A percentile compares a stretch with the other conserved stretches of the same genome.
Conservation (phyloP, 2,329 filamentous ascomycete species). For the Hypocreales sp. region DNA sequence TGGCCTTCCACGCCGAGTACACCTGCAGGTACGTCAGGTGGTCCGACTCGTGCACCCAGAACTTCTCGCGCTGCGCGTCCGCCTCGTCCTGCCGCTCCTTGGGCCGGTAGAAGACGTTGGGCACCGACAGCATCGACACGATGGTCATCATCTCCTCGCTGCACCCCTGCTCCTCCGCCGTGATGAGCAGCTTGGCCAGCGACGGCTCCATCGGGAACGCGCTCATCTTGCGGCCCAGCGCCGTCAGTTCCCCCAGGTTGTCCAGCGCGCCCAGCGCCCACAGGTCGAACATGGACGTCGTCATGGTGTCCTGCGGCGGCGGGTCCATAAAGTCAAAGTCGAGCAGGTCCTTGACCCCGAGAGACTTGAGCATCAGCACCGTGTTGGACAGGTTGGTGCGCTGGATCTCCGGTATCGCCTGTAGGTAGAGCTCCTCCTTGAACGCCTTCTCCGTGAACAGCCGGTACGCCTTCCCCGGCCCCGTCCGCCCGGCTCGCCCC, state of each 20-base stretch:
- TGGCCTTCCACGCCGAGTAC: conserved; percentile 87
- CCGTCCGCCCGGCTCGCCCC: conserved; percentile 84
- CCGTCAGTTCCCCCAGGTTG: conserved; percentile 83
- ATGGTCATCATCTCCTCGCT: conserved; percentile 98
- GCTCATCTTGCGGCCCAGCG: conserved; percentile 83
- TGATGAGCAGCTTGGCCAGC: conserved; percentile 87
- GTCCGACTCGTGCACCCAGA: conserved; percentile 95
- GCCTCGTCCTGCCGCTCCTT: conserved; percentile 96
- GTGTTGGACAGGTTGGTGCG: conserved; percentile 92
- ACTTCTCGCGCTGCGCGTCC: conserved; percentile 89
- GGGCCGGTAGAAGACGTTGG: conserved; percentile 90
- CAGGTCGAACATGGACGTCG: conserved; percentile 90
- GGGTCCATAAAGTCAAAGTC: conserved; percentile 99
- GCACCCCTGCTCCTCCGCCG: conserved; percentile 75
- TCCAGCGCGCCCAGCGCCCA: conserved; percentile 92
- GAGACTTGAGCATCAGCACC: conserved; percentile 81
- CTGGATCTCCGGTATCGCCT: conserved; percentile 96
- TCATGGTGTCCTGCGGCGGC: conserved; percentile 93
- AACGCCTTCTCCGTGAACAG: conserved; percentile 90
- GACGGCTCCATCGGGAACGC: conserved; percentile 97
- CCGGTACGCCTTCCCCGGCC: conserved; percentile 87
- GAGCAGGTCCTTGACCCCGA: conserved; percentile 83
- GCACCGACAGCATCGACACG: conserved; percentile 93
- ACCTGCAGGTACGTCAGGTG: conserved; percentile 93
- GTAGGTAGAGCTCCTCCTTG: conserved; percentile 89